These are phyloP conservation scores for Neurospora tetrasperma DNA, from an alignment of 495 filamentous ascomycete species.

Conservation along the genomic window DNA sequence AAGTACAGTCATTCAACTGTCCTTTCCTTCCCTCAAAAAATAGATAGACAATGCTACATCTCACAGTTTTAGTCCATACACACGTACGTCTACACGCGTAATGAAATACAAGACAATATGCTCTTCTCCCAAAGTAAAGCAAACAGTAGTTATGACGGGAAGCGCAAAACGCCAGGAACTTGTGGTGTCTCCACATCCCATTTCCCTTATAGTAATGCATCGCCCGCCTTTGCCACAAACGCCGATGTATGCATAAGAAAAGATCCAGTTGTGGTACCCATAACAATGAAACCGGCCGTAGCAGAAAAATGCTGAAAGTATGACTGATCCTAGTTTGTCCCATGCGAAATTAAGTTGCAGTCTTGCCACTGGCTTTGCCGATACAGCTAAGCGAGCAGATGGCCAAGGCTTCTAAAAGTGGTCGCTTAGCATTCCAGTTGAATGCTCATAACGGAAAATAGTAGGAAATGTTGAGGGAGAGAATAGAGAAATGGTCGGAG, in stretches of 20 bases:
- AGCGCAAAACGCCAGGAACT: neutral
- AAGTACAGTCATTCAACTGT: neutral
- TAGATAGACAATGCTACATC: neutral
- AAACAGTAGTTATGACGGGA: neutral
- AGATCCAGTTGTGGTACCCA: neutral
- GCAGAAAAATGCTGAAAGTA: neutral
- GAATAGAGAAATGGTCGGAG: neutral
- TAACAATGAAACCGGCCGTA: neutral
- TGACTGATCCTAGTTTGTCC: neutral
- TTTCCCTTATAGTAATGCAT: neutral
- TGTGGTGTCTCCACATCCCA: neutral
- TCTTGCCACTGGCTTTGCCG: neutral
- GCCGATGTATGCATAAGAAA: neutral
- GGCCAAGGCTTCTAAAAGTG: neutral
- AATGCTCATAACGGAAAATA: neutral
- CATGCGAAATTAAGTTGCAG: neutral
- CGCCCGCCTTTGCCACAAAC: neutral
- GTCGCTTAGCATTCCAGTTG: neutral
- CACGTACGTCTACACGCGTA: neutral
- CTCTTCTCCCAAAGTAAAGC: neutral
- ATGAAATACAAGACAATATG: neutral
- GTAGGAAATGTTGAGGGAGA: neutral
- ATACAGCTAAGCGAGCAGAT: neutral
- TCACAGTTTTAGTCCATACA: neutral
- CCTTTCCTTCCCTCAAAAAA: neutral